Percentiles rank a stretch among this genome's conserved stretches.
These are phyloP conservation scores for Cupressus sempervirens DNA, from an alignment of 75 land plant genomes.

Conservation along the genomic window DNA sequence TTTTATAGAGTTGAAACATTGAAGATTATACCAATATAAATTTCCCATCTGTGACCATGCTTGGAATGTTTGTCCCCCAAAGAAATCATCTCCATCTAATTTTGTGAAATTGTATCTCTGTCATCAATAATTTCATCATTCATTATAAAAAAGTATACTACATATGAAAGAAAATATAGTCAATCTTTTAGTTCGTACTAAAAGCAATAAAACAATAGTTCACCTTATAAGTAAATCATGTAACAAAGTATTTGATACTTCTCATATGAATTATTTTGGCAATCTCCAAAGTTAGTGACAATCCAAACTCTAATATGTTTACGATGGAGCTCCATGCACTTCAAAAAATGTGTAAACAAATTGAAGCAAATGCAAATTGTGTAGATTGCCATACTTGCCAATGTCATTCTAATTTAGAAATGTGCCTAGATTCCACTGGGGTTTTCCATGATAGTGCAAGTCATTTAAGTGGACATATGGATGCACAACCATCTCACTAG, in stretches of 20 bases:
- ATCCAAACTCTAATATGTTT: conserved; percentile 4
- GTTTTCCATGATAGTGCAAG: conserved; percentile 34
- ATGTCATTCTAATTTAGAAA: too few relatives aligned
- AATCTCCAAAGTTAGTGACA: conserved; percentile 16
- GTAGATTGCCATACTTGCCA: too few relatives aligned
- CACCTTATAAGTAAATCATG: neutral
- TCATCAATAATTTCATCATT: neutral
- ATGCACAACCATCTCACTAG: conserved; percentile 37
- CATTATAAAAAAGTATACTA: neutral
- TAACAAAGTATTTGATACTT: neutral
- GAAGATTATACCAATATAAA: conserved; percentile 47
- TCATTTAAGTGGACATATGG: conserved; percentile 54
- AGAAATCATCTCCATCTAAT: conserved; percentile 52
- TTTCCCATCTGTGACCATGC: conserved; percentile 85
- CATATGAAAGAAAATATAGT: conserved; percentile 7
- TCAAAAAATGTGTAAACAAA: conserved; percentile 16
- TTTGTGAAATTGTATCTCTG: conserved; percentile 9
- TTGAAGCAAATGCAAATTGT: too few relatives aligned
- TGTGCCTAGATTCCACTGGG: too few relatives aligned
- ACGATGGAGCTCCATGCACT: conserved; percentile 17
- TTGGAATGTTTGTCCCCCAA: conserved; percentile 78
- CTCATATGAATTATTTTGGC: too few relatives aligned
- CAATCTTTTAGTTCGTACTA: neutral
- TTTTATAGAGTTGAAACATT: neutral
- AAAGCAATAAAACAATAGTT: neutral